These are phyloP conservation scores for Fagus crenata DNA, from an alignment of 306 rosid genomes.

Conservation along the genomic window DNA sequence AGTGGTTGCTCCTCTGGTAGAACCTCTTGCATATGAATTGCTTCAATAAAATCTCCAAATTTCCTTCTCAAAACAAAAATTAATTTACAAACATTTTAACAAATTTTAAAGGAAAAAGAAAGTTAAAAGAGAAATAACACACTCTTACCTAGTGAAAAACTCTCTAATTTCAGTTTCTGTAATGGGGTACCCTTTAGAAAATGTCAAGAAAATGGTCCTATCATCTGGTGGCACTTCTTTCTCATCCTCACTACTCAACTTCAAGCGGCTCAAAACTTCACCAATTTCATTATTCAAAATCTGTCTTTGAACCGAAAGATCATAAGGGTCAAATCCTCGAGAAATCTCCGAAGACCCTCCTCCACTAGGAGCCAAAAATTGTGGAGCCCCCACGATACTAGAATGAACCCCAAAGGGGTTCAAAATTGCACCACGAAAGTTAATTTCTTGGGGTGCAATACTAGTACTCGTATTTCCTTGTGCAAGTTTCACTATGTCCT, in stretches of 20 bases:
- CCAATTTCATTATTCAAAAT: slow-evolving; percentile 17
- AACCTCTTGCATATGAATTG: slow-evolving; percentile 54
- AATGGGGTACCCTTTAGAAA: slow-evolving; percentile 67
- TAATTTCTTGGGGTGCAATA: neutral
- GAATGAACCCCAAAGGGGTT: neutral
- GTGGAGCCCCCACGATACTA: slow-evolving; percentile 4
- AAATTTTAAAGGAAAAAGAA: neutral
- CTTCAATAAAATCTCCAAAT: slow-evolving; percentile 53
- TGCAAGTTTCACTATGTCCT: slow-evolving; percentile 38
- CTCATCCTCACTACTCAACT: neutral
- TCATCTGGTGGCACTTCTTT: slow-evolving; percentile 32
- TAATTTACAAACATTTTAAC: neutral
- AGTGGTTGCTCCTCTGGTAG: slow-evolving; percentile 43
- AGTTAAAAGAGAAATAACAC: neutral
- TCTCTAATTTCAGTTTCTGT: slow-evolving; percentile 47
- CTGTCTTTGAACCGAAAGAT: neutral
- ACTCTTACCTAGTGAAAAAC: slow-evolving; percentile 41
- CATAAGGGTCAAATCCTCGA: neutral
- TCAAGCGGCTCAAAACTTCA: slow-evolving; percentile 21
- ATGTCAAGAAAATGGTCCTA: slow-evolving; percentile 64
- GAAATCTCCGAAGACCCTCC: neutral
- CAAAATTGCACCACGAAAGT: neutral
- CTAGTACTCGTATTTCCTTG: neutral
- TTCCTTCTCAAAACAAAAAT: slow-evolving; percentile 26
- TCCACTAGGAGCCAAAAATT: neutral